Percentiles rank a stretch among this genome's conserved stretches.
These are phyloP conservation scores for Rhododendron kiyosumense DNA, from an alignment of 148 eudicot genomes.

Conservation along the genomic window DNA sequence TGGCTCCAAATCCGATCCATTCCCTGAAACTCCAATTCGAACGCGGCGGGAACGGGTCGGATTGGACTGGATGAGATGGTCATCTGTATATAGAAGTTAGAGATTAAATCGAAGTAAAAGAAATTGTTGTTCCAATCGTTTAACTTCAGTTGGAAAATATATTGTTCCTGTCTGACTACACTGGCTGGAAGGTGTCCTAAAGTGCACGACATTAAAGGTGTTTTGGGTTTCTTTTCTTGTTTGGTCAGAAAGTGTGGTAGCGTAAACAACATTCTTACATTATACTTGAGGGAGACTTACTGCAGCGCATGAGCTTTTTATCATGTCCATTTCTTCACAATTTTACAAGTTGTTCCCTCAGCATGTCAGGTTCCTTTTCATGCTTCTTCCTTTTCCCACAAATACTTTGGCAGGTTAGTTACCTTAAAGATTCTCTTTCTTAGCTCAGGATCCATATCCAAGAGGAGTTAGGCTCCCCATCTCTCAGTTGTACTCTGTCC, in stretches of 20 bases:
- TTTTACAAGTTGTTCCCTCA: neutral
- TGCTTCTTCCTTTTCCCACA: neutral
- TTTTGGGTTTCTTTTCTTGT: neutral
- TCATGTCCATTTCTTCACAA: neutral
- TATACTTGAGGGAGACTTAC: neutral
- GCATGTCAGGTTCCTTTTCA: neutral
- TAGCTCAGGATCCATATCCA: neutral
- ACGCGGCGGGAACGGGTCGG: too few relatives aligned
- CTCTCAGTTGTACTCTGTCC: neutral
- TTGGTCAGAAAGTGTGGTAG: neutral
- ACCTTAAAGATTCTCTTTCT: neutral
- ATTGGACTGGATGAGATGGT: too few relatives aligned
- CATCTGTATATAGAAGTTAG: too few relatives aligned
- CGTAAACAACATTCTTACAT: neutral
- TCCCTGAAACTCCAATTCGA: too few relatives aligned
- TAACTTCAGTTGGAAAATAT: neutral
- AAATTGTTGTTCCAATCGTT: neutral
- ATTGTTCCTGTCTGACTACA: neutral
- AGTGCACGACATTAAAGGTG: neutral
- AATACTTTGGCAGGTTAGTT: neutral
- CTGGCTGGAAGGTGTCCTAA: neutral
- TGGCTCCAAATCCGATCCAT: too few relatives aligned
- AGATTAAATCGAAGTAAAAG: too few relatives aligned
- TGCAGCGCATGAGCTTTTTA: neutral
- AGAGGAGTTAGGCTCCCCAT: neutral